Percentiles rank a stretch among this genome's conserved stretches.
Evolutionary conservation across 495 filamentous ascomycete genomes (phyloP).

Genomic region (Podospora australis): DNA sequence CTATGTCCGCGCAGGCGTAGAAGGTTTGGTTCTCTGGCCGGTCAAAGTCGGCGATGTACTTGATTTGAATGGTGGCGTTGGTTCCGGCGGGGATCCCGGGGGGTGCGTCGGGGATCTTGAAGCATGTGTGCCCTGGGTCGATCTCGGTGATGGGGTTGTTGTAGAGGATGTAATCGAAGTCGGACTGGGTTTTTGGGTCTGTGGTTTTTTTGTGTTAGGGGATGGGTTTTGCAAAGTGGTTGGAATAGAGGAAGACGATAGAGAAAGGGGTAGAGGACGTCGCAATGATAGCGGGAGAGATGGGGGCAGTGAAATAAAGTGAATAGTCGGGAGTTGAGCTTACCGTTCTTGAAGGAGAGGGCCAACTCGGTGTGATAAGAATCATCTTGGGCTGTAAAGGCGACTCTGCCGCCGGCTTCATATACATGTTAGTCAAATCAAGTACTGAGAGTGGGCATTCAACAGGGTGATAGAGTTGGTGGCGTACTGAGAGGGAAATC

Average conservation of each 20-base stretch:
- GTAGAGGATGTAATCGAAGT: constrained; percentile 25
- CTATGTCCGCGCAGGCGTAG: constrained; percentile 48
- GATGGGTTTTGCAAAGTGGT: too few relatives aligned
- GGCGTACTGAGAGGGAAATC: constrained; percentile 30
- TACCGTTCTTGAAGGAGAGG: constrained; percentile 16
- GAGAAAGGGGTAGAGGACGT: neutral
- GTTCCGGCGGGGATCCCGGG: constrained; percentile 26
- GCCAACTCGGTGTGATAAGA: constrained; percentile 11
- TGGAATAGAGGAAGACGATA: neutral
- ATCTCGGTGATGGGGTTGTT: constrained; percentile 31
- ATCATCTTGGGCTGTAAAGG: constrained; percentile 24
- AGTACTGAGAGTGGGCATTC: neutral
- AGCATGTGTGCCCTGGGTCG: constrained; percentile 43
- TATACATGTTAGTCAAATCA: neutral
- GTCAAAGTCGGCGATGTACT: constrained; percentile 41
- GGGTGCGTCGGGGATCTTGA: constrained; percentile 33
- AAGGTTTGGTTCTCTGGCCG: constrained; percentile 41
- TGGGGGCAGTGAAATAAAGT: neutral
- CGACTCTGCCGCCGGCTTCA: constrained; percentile 20
- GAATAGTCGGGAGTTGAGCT: neutral
- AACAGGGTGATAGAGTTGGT: too few relatives aligned
- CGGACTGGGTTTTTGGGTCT: constrained; percentile 18
- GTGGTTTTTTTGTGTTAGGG: too few relatives aligned
- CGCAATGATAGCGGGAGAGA: neutral
- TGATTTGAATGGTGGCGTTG: constrained; percentile 47